phyloP scores from a whole-genome alignment of 305 asterid genomes.

The Fraxinus platypoda region DNA sequence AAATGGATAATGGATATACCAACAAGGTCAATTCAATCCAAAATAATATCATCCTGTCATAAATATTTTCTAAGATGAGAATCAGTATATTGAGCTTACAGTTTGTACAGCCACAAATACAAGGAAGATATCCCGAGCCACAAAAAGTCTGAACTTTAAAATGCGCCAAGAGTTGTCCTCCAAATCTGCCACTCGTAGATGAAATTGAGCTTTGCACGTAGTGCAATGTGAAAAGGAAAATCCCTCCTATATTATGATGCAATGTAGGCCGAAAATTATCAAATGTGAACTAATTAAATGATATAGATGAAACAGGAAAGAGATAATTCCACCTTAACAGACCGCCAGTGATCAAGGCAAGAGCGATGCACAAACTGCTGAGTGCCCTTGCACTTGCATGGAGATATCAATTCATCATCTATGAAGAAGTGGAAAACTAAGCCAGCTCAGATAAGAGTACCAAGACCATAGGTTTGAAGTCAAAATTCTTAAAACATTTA shows the following conservation, averaged over 20 bases:
- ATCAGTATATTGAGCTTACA: constrained; percentile 33
- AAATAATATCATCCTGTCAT: neutral
- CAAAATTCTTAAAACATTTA: neutral
- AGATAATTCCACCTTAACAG: constrained; percentile 44
- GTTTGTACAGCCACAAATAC: constrained; percentile 60
- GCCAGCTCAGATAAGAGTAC: neutral
- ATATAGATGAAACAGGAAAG: neutral
- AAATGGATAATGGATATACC: neutral
- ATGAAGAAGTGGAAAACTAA: constrained; percentile 14
- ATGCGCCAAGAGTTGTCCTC: constrained; percentile 54
- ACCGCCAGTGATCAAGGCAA: constrained; percentile 69
- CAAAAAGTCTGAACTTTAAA: constrained; percentile 52
- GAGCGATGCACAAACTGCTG: constrained; percentile 63
- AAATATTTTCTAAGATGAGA: neutral
- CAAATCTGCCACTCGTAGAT: constrained; percentile 44
- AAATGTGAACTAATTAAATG: neutral
- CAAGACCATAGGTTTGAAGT: neutral
- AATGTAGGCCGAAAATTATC: neutral
- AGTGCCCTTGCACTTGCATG: constrained; percentile 68
- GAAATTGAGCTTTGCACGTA: constrained; percentile 61
- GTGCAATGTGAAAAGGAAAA: constrained; percentile 69
- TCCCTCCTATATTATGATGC: constrained; percentile 46
- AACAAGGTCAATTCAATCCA: neutral
- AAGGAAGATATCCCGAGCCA: constrained; percentile 56
- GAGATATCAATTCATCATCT: constrained; percentile 55